Conservation (phyloP, 2,329 filamentous ascomycete genomes). For the Zymoseptoria brevis region DNA sequence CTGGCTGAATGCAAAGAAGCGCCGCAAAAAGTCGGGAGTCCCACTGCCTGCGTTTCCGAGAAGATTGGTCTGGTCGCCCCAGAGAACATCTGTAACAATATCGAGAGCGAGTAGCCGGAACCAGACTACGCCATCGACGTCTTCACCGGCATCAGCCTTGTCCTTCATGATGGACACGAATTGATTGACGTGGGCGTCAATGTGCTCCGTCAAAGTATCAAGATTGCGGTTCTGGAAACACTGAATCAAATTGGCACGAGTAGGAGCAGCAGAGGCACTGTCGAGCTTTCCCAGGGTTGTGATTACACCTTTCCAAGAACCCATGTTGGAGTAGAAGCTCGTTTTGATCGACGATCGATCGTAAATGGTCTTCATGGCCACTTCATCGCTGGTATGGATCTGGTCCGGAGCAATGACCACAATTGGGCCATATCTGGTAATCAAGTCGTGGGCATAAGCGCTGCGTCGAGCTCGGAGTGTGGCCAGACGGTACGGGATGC, state of each 20-base stretch:
- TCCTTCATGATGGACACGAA: constrained; percentile 7
- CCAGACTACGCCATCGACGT: constrained; percentile 11
- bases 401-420: constrained; percentile 17
- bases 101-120: constrained; percentile 13
- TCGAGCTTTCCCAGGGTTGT: constrained; percentile 12
- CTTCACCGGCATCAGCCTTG: constrained; percentile 1
- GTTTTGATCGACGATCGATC: constrained; percentile 10
- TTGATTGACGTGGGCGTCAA: constrained; percentile 8
- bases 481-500: constrained; percentile 8
- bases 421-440: constrained; percentile 10
- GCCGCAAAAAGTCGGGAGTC: constrained; percentile 9
- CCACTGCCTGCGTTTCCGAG: background rate
- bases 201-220: constrained; percentile 10
- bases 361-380: constrained; percentile 14
- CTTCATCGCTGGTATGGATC: constrained; percentile 11
- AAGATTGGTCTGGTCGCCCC: constrained; percentile 10
- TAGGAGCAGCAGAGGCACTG: constrained; percentile 9
- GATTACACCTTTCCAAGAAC: constrained; percentile 14
- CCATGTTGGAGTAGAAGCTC: constrained; percentile 13
- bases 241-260: constrained; percentile 14
- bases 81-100: constrained; percentile 14
- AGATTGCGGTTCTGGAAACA: constrained; percentile 14
- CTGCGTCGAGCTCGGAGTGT: constrained; percentile 8
- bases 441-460: constrained; percentile 6
- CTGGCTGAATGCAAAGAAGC: constrained; percentile 13